These are phyloP conservation scores for Trichosporon coremiiforme DNA, from an alignment of 1,284 basidiomycete species.

Conservation along the genomic window DNA sequence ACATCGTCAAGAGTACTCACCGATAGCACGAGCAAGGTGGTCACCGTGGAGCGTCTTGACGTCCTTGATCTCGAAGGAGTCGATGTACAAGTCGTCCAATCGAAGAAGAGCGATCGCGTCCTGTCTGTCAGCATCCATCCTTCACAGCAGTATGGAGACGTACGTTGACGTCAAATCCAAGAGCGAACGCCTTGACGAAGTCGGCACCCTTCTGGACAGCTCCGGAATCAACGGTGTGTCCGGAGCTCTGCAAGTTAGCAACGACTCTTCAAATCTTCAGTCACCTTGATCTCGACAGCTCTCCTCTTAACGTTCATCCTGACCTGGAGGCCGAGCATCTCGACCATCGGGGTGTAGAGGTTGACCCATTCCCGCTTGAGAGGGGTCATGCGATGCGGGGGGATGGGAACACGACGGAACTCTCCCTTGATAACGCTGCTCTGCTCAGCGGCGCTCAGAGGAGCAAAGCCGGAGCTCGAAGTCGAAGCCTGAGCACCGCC, in stretches of 20 bases:
- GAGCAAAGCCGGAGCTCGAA: constrained; percentile 52
- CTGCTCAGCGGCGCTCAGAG: constrained; percentile 42
- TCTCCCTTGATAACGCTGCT: constrained; percentile 65
- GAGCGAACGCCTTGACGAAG: constrained; percentile 91
- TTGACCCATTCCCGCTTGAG: constrained; percentile 97
- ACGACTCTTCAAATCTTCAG: constrained; percentile 42
- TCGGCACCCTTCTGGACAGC: constrained; percentile 97
- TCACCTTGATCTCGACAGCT: constrained; percentile 87
- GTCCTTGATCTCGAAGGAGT: constrained; percentile 98
- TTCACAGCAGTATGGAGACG: constrained; percentile 39
- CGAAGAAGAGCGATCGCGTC: constrained; percentile 93
- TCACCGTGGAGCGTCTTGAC: constrained; percentile 98
- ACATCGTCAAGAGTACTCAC: constrained; percentile 56
- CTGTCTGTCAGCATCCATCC: constrained; percentile 57
- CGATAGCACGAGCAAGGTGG: constrained; percentile 92
- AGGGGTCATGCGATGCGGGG: constrained; percentile 95
- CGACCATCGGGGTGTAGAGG: constrained; percentile 93
- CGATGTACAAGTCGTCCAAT: constrained; percentile 94
- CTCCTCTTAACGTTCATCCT: constrained; percentile 90
- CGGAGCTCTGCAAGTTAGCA: constrained; percentile 71
- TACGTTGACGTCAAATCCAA: constrained; percentile 93
- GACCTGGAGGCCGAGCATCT: constrained; percentile 90
- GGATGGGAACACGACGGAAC: constrained; percentile 80
- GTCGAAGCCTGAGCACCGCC: constrained; percentile 30
- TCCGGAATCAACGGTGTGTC: constrained; percentile 86